Evolutionary conservation across 257 asterid genomes (phyloP).

Genomic region (Apocynum venetum): DNA sequence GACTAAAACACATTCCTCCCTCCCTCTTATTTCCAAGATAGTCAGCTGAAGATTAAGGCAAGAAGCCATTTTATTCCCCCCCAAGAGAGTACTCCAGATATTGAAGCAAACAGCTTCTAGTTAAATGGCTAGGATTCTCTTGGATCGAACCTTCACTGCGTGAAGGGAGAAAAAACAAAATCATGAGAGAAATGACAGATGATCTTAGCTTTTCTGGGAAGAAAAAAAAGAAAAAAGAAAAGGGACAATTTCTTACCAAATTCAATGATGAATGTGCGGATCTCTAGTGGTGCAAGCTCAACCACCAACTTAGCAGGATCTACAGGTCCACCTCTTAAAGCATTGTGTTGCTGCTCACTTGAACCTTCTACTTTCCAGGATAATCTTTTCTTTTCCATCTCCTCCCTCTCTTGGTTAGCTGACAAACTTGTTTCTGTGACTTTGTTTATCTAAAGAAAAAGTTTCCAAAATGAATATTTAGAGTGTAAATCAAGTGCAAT

Average conservation of each 20-base stretch:
- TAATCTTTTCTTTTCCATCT: conserved; percentile 66
- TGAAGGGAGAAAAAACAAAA: not conserved
- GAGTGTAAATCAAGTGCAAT: too few relatives aligned
- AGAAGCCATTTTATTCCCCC: not conserved
- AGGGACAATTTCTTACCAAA: conserved; percentile 18
- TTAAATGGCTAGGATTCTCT: not conserved
- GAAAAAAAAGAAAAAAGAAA: too few relatives aligned
- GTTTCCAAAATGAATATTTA: not conserved
- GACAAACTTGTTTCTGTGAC: conserved; percentile 61
- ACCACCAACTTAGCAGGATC: conserved; percentile 54
- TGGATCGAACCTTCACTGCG: not conserved
- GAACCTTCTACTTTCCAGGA: conserved; percentile 63
- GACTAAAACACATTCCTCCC: not conserved
- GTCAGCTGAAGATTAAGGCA: not conserved
- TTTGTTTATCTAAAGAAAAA: conserved; percentile 35
- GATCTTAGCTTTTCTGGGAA: too few relatives aligned
- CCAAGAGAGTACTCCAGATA: not conserved
- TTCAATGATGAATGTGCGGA: conserved; percentile 64
- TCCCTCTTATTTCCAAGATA: not conserved
- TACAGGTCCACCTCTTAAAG: conserved; percentile 57
- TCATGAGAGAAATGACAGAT: not conserved
- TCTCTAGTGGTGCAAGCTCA: conserved; percentile 86
- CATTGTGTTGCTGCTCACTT: conserved; percentile 12
- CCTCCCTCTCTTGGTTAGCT: conserved; percentile 74
- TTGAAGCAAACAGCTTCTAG: not conserved